Percentiles rank a stretch among this genome's conserved stretches.
phyloP scores from a whole-genome alignment of 305 asterid species.

The Fraxinus paxiana region DNA sequence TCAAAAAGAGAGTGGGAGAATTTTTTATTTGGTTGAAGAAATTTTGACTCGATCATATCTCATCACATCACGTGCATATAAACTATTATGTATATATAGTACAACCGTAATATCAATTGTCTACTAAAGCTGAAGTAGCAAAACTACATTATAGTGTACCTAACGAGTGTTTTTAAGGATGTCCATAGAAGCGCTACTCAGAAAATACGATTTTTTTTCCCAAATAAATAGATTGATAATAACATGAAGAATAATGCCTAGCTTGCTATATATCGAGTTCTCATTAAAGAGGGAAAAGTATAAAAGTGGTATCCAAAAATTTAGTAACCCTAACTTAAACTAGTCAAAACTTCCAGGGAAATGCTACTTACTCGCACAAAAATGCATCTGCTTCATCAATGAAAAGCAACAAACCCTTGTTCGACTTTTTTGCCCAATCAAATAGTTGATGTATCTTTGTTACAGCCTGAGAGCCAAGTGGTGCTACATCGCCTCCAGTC shows the following conservation, averaged over 20 bases:
- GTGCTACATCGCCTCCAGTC: constrained; percentile 99
- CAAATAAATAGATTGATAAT: not conserved
- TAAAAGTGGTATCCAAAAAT: not conserved
- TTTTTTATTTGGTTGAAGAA: not conserved
- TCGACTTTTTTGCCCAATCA: constrained; percentile 95
- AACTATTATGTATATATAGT: not conserved
- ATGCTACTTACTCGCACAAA: constrained; percentile 84
- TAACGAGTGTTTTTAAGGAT: not conserved
- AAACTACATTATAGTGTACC: not conserved
- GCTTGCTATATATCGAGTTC: not conserved
- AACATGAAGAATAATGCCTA: not conserved
- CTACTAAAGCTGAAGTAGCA: not conserved
- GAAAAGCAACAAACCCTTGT: constrained; percentile 81
- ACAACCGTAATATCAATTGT: not conserved
- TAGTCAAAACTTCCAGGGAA: not conserved
- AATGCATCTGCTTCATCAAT: constrained; percentile 98
- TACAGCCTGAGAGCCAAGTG: constrained; percentile 92
- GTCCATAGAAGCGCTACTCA: not conserved
- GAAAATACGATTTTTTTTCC: not conserved
- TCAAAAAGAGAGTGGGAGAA: too few species aligned
- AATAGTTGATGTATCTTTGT: constrained; percentile 92
- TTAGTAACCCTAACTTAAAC: not conserved
- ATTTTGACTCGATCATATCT: not conserved
- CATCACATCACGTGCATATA: not conserved
- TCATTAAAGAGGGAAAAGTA: not conserved